These are phyloP conservation scores for Rubroboletus pulcherrimus DNA, from an alignment of 768 basidiomycete genomes.

Conservation along the genomic window DNA sequence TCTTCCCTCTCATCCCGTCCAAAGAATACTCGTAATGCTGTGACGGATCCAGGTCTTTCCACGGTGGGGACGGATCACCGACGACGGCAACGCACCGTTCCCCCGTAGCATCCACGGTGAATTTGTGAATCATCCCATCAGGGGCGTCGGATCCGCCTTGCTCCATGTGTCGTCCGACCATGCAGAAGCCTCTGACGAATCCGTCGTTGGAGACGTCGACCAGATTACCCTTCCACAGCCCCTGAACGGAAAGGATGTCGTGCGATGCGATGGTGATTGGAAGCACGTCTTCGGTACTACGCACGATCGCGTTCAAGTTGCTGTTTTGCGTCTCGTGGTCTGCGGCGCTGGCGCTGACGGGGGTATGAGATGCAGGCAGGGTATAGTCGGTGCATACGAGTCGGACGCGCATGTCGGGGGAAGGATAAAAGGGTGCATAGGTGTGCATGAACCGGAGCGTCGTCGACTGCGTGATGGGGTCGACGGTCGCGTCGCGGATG, in stretches of 20 bases:
- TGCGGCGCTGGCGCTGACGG: not conserved
- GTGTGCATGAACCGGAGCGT: constrained; percentile 25
- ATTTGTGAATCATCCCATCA: constrained; percentile 7
- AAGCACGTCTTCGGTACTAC: constrained; percentile 1
- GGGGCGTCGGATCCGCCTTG: not conserved
- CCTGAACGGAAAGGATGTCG: constrained; percentile 7
- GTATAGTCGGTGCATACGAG: constrained; percentile 19
- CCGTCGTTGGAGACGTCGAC: constrained; percentile 15
- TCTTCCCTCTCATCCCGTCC: constrained; percentile 11
- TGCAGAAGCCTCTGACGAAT: constrained; percentile 12
- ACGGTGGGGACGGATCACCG: constrained; percentile 11
- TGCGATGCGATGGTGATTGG: constrained; percentile 10
- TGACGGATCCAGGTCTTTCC: not conserved
- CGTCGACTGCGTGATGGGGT: constrained; percentile 8
- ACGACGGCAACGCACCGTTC: constrained; percentile 8
- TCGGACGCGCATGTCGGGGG: not conserved
- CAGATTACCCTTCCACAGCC: constrained; percentile 14
- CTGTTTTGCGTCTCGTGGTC: not conserved
- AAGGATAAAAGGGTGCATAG: not conserved
- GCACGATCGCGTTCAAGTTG: constrained; percentile 4
- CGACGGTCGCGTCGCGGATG: constrained; percentile 9
- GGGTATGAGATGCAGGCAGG: not conserved
- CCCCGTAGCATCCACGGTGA: constrained; percentile 18
- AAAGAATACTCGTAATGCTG: constrained; percentile 5
- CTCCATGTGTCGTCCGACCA: not conserved